These are phyloP conservation scores for Litchi chinensis DNA, from an alignment of 345 rosid genomes.

Conservation along the genomic window DNA sequence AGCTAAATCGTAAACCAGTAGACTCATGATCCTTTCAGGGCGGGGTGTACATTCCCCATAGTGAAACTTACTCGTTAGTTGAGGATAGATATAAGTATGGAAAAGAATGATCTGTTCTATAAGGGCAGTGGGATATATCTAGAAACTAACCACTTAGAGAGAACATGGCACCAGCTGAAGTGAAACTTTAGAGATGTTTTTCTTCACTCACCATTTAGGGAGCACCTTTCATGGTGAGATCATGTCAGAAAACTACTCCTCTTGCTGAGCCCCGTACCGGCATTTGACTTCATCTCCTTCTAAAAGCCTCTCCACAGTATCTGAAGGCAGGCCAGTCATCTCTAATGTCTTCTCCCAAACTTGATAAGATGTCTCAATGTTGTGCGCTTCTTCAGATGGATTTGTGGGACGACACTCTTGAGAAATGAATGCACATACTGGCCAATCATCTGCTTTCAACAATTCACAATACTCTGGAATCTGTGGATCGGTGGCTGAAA, in stretches of 20 bases:
- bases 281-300: conserved; percentile 69
- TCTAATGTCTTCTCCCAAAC: conserved; percentile 95
- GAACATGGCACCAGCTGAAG: not conserved
- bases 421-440: conserved; percentile 90
- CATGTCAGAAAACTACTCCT: conserved; percentile 24
- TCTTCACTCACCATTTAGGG: not conserved
- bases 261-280: conserved; percentile 42
- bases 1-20: not conserved
- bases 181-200: not conserved
- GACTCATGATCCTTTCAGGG: not conserved
- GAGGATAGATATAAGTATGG: not conserved
- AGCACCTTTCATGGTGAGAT: not conserved
- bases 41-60: not conserved
- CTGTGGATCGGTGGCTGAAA: conserved; percentile 96
- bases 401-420: conserved; percentile 89
- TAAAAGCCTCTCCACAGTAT: conserved; percentile 75
- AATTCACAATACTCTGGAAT: conserved; percentile 82
- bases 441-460: conserved; percentile 83
- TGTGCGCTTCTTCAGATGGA: conserved; percentile 96
- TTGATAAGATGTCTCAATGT: conserved; percentile 55
- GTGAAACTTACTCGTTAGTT: not conserved
- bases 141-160: not conserved
- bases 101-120: not conserved
- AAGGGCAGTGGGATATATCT: not conserved
- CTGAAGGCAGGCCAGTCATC: conserved; percentile 76